Evolutionary conservation across 306 rosid species (phyloP), one percentile per base, ranked within the genome.

Genomic region (Cucurbita moschata): DNA sequence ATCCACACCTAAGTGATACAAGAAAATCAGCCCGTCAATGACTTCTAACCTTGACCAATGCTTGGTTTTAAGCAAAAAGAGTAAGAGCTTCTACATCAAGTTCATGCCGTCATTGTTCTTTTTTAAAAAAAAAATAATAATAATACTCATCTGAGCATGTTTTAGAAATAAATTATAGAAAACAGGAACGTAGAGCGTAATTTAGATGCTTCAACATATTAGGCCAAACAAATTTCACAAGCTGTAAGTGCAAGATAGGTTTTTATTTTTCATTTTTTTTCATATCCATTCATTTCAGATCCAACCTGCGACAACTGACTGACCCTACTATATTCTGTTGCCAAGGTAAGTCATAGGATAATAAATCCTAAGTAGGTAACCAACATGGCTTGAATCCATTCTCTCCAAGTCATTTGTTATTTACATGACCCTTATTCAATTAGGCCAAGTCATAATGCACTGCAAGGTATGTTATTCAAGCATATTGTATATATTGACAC

Each of bases 1-100:
- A 82, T 88, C 93, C 73, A 88, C 93, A 81, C 93, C 98, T 93
- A 85, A 55, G 75, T 46, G 39, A 61, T 55, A 66, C 58, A 76
- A 76, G 62, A 61, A 82, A 69, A 43, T 54, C 56, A 71, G 70
- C 35, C 65, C 64, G 64, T 84, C 79, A 86, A 81, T 15, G 70
- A 39, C 23, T 30, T 5, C 16, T 47, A 66, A 19, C 54, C 38
- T 66, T 10, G 53, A 43, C n/a, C 53, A 21, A 19, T 66, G 21
- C 38, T 43, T 66, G 44, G 35, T 40, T 66, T 65, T 2, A n/a
- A 43, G 72, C 5, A n/a, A 66, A 66, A 42, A 11, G n/a, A 13
- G 14, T 65, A 43, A 2, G 52, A 43, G 26, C 15, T 65, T 65
- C 53, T 18, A 63, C 50, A 16, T 63, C 9, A 43, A 72, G 78